Evolutionary conservation across 768 basidiomycete species (phyloP), one percentile per base, ranked within the genome.

Genomic region (Phlebiopsis gigantea): DNA sequence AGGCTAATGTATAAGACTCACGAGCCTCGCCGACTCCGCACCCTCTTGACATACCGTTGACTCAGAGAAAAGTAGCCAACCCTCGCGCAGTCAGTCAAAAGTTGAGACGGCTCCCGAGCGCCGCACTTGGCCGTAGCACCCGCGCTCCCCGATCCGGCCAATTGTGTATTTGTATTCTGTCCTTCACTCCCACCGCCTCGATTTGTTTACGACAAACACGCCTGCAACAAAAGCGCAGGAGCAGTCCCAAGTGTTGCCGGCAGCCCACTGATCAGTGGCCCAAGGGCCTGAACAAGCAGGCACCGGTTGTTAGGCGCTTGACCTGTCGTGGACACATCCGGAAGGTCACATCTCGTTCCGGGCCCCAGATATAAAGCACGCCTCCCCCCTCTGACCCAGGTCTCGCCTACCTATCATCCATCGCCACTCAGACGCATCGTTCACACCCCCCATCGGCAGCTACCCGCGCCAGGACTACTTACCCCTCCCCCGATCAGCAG

Each of bases 161-260:
- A 57, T 57, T 57, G 56, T 51, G 25, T 46, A 44, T 56, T 56
- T 57, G 56, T 46, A n/a, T 17, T 24, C 47, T 12, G 17, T 17
- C 34, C 34, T 39, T 17, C 34, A 17, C 34, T 39, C 34, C 34
- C 34, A 39, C 34, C 34, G 17, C 34, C 34, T 10, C 34, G 17
- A 39, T 39, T 47, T 26, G 19, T 9, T 12, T 17, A 28, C 47
- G 24, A 49, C 24, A n/a, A 2, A 26, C 25, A n/a, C 21, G 5
- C 28, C 8, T 26, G 19, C 28, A 25, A 29, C 24, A 46, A 29
- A 24, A 49, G 31, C 49, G 48, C 46, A 57, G 48, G 39, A 57
- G 56, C 31, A 15, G n/a, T 19, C 17, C 25, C 22, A 15, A 24
- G 2, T 15, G 24, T 49, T 19, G 29, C 17, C n/a, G 10, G 29